Conservation (phyloP, 257 asterid species). For the Plantago ovata region DNA sequence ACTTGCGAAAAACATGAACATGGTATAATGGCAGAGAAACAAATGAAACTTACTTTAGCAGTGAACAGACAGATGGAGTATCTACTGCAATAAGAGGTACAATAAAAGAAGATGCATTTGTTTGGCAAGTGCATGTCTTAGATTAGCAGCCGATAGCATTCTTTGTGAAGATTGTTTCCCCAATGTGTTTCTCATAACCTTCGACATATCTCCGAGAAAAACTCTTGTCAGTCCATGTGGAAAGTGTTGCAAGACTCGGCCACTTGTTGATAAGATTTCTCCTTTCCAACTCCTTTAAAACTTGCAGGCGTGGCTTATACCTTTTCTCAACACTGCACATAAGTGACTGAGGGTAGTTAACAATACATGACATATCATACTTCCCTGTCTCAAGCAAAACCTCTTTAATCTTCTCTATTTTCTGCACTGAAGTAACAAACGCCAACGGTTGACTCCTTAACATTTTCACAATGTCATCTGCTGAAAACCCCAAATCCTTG, state of each 20-base stretch:
- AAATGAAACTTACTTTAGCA: too few species aligned
- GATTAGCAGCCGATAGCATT: too few species aligned
- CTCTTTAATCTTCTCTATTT: conserved; percentile 20
- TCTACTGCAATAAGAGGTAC: neutral
- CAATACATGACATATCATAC: conserved; percentile 17
- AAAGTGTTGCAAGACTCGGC: conserved; percentile 1
- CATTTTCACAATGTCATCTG: conserved; percentile 15
- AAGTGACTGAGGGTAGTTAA: conserved; percentile 6
- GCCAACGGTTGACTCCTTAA: conserved; percentile 16
- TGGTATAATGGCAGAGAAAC: too few species aligned
- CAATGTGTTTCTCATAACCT: too few species aligned
- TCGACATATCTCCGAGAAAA: too few species aligned
- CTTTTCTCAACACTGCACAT: conserved; percentile 21
- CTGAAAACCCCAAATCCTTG: conserved; percentile 17
- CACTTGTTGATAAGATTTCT: conserved; percentile 16
- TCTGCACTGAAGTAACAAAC: conserved; percentile 12
- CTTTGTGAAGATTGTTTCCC: neutral
- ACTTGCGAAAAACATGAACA: too few species aligned
- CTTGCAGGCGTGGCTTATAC: conserved; percentile 19
- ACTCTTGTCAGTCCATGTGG: too few species aligned
- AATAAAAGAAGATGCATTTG: neutral
- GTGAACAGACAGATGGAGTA: too few species aligned
- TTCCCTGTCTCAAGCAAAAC: conserved; percentile 19
- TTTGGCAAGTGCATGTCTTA: too few species aligned
- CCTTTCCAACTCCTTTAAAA: conserved; percentile 16